phyloP scores from a whole-genome alignment of 345 rosid species.

The Melaleuca quinquenervia region DNA sequence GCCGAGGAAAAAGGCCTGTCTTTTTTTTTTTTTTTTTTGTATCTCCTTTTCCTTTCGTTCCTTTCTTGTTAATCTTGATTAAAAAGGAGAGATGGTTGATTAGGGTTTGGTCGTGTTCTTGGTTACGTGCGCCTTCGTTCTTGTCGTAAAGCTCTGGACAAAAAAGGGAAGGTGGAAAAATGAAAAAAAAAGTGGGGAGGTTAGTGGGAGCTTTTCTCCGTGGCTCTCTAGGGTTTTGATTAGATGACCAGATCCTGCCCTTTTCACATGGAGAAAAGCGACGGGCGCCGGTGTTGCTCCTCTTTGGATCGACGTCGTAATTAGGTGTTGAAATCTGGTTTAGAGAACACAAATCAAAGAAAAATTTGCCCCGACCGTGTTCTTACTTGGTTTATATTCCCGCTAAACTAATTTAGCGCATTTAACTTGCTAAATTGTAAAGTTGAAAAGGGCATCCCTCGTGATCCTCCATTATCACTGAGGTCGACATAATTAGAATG shows the following conservation, averaged over 20 bases:
- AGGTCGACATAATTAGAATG: background rate
- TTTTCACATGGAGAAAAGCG: background rate
- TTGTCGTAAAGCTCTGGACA: background rate
- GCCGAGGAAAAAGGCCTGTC: no score
- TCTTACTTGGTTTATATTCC: background rate
- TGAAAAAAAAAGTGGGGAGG: background rate
- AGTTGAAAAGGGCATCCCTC: background rate
- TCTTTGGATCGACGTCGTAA: background rate
- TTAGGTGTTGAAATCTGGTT: background rate
- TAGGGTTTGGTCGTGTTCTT: background rate
- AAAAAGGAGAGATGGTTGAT: background rate
- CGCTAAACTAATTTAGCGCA: background rate
- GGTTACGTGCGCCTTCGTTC: background rate
- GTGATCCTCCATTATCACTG: background rate
- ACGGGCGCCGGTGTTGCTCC: background rate
- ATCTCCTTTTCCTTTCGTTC: no score
- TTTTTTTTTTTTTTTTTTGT: no score
- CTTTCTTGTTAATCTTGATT: background rate
- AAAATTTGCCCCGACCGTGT: background rate
- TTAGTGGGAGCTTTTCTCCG: background rate
- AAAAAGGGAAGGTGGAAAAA: no score
- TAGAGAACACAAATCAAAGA: background rate
- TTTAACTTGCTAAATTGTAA: background rate
- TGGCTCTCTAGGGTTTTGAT: background rate
- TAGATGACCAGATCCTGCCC: background rate